Base-by-base conservation (phyloP, 192 early-diverging fungal species). In the Bifiguratus adelaidae region DNA sequence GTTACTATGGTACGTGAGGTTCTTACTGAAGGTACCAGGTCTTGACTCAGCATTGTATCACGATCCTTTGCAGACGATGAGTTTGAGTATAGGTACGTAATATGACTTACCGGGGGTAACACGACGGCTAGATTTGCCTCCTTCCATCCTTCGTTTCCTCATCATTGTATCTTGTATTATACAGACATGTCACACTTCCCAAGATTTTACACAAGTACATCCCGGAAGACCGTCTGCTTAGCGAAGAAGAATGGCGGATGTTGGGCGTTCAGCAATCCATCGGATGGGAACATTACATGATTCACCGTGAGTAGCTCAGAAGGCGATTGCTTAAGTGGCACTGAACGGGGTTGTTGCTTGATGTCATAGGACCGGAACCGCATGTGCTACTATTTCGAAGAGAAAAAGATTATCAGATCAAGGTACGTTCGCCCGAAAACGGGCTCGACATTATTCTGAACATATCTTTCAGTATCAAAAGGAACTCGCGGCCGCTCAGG, bases 211-310 rank as follows among this genome's bases (percentile, higher is more conserved):
- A 53, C 1, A 47, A 55, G 29, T 58, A 63, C 42, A 35, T 70
- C 3, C 71, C 71, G 1, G 52, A 44, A 8, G 35, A 48, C 30
- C 33, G 21, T 2, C 44, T 73, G 0, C 36, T 73, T 36, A 48
- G 57, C 4, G 71, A 73, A 34, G 60, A 52, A 20, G 67, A 70
- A 57, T 73, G 71, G 60, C 27, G 64, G 41, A 45, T 41, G 24
- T 30, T 65, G 16, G 72, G 72, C 1, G 44, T 72, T 22, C 64
- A 58, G 25, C 67, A 71, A 33, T 71, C 69, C 7, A 46, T 50
- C 25, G 70, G 72, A 8, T 74, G 72, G 69, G 62, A 58, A 16
- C 68, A 71, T 48, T 74, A 71, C 50, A 68, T 72, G 67, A 56
- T 74, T 18, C 70, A 71, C 15, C 50, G 67, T 70, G 53, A 47